A percentile compares a stretch with the other conserved stretches of the same genome.
Evolutionary conservation across 768 basidiomycete species (phyloP).

Genomic region (Boletus reticulatus): DNA sequence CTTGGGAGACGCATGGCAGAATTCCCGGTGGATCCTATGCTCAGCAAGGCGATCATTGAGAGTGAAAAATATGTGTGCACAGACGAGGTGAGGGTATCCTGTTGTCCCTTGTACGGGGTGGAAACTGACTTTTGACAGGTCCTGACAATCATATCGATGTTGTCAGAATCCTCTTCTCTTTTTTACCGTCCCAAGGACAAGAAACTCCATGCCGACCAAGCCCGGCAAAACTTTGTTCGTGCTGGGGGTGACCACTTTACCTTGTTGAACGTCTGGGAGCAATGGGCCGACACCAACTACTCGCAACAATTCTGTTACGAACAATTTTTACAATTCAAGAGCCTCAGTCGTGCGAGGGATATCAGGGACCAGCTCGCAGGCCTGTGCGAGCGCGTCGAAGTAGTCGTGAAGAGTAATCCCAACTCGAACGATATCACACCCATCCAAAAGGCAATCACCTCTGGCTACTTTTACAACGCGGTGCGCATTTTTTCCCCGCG

Average conservation of each 20-base stretch:
- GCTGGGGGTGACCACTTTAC: constrained; percentile 98
- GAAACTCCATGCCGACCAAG: constrained; percentile 95
- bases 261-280: constrained; percentile 95
- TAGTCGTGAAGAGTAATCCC: constrained; percentile 82
- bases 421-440: constrained; percentile 92
- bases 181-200: constrained; percentile 99
- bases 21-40: constrained; percentile 97
- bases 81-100: constrained; percentile 71
- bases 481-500: constrained; percentile 40
- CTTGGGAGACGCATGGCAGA: constrained; percentile 97
- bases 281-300: constrained; percentile 98
- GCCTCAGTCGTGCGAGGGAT: constrained; percentile 89
- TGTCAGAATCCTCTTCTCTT: constrained; percentile 91
- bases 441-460: constrained; percentile 91
- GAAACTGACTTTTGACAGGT: constrained; percentile 47
- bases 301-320: constrained; percentile 97
- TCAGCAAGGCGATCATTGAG: constrained; percentile 93
- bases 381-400: constrained; percentile 95
- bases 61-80: constrained; percentile 94
- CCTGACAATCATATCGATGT: constrained; percentile 95
- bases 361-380: constrained; percentile 95
- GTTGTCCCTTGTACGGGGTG: not conserved
- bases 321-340: constrained; percentile 94
- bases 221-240: constrained; percentile 94
- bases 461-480: constrained; percentile 96